Evolutionary conservation across 257 asterid species (phyloP), one percentile per base, ranked within the genome.

Genomic region (Galeopsis tetrahit): DNA sequence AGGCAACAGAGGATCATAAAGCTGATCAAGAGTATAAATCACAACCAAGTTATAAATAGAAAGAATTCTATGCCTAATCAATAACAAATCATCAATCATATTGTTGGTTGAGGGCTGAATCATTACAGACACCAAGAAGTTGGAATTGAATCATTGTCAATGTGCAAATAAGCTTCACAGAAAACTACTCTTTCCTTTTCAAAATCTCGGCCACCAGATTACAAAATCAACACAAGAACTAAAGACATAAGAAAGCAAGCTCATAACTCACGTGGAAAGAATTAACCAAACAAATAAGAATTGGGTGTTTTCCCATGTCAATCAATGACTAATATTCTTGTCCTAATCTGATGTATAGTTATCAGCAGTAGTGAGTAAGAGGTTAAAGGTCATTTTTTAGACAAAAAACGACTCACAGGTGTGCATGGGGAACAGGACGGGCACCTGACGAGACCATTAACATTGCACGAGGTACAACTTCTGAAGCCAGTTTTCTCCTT

Each of bases 381-480:
- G 1, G 51, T 33, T 64, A 63, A 72, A 39, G n/a, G 75, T 13
- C 17, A 32, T 31, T 52, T 60, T 21, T 33, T 57, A 15, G 44
- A 4, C 4, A 42, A 14, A 49, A 52, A 32, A 68, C 51, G 69
- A 62, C 38, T 74, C 73, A 73, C 39, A 46, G 36, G 46, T 21
- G 59, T n/a, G 66, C 87, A 82, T 1, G 75, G 81, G 65, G 82
- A 89, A 75, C 99, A 94, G 80, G 93, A 88, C 7, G 97, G 89
- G 96, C 99, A 94, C 95, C 96, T 92, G 86, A 88, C 75, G 77
- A 91, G 86, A 60, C 98, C 99, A 75, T 94, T 88, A 85, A 87
- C 97, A 70, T 89, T 91, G 90, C 99, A 94, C 61, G 77, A 78
- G 52, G 87, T 85, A 70, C 99, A 94, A 71, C 86, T 81, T 88